phyloP scores from a whole-genome alignment of 2,329 filamentous ascomycete genomes.

The Cryphonectria parasitica region DNA sequence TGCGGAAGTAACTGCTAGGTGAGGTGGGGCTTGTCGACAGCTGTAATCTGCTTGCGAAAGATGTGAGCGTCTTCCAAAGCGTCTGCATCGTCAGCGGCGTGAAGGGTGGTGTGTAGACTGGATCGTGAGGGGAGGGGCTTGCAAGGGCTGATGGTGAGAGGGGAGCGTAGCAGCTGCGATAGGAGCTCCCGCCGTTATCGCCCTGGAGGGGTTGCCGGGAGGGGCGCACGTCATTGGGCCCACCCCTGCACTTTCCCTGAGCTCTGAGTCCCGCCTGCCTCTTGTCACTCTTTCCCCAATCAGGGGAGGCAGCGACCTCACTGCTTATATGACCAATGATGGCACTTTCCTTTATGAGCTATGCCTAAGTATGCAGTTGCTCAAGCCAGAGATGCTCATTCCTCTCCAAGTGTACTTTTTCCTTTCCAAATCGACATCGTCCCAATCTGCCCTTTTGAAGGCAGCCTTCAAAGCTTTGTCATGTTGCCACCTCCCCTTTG shows the following conservation, averaged over 20 bases:
- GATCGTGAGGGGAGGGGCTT: neutral
- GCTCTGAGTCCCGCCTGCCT: neutral
- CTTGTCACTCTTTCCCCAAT: slow-evolving; percentile 3
- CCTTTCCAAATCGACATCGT: neutral
- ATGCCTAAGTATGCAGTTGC: neutral
- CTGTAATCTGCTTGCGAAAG: slow-evolving; percentile 11
- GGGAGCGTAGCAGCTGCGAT: slow-evolving; percentile 8
- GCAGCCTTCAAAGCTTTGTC: neutral
- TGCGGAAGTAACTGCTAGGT: slow-evolving; percentile 36
- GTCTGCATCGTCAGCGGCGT: slow-evolving; percentile 20
- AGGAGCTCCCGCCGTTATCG: slow-evolving; percentile 25
- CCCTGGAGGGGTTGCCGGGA: slow-evolving; percentile 1
- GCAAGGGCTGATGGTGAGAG: neutral
- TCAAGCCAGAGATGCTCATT: neutral
- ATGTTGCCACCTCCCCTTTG: neutral
- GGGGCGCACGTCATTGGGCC: neutral
- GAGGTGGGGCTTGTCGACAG: slow-evolving; percentile 27
- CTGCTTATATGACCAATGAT: neutral
- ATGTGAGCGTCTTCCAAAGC: slow-evolving; percentile 24
- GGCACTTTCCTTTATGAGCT: neutral
- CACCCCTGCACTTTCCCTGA: neutral
- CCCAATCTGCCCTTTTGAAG: too few species aligned
- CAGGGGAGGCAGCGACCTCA: neutral
- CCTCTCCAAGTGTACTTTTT: neutral
- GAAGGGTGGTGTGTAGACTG: neutral